Base-by-base conservation (phyloP, 164 flowering plant genomes). In the Aristolochia contorta region DNA sequence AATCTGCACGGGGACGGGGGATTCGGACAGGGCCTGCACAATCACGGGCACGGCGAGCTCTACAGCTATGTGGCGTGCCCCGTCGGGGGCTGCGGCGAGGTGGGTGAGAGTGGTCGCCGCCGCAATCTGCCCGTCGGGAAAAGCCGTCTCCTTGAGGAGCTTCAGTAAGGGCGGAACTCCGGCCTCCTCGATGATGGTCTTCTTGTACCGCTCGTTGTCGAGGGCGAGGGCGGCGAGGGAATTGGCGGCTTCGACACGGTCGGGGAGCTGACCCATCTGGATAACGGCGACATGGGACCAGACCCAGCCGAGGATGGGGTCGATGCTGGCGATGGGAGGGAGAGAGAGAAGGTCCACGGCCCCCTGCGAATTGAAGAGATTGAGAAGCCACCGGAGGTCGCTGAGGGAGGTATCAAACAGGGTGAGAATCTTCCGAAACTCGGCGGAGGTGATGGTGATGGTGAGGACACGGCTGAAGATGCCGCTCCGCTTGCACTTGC, bases 281-380 rank as follows among this genome's bases (percentile, higher is more conserved):
- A 91, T 16, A 0, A 84, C 67, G n/a, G 96, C 87, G n/a, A 84
- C 66, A 22, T 20, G 72, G 37, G 85, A 72, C 97, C 97, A 91
- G 14, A 91, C 83, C 84, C 82, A 85, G n/a, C 88, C 75, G 22
- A 91, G 63, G 18, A 81, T 88, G 0, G 96, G 96, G 62, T 91
- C 97, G 59, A 79, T 83, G 52, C 78, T 78, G 22, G 89, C 96
- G 24, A 91, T 84, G 0, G 97, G 90, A 1, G 97, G 90, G 4
- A 91, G 75, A 15, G 82, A 66, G 2, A 78, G 71, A 20, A 59
- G 66, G 53, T 21, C 54, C 18, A 23, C 54, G 54, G 24, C 56
- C 52, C 12, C 47, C 5, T 75, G 80, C 19, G 71, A 60, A 15
- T 77, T 80, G 49, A 69, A 76, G n/a, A 86, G 73, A 18, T 69